Evolutionary conservation across 2,329 filamentous ascomycete species (phyloP), one percentile per base, ranked within the genome.

Genomic region (Ophiostoma piceae): DNA sequence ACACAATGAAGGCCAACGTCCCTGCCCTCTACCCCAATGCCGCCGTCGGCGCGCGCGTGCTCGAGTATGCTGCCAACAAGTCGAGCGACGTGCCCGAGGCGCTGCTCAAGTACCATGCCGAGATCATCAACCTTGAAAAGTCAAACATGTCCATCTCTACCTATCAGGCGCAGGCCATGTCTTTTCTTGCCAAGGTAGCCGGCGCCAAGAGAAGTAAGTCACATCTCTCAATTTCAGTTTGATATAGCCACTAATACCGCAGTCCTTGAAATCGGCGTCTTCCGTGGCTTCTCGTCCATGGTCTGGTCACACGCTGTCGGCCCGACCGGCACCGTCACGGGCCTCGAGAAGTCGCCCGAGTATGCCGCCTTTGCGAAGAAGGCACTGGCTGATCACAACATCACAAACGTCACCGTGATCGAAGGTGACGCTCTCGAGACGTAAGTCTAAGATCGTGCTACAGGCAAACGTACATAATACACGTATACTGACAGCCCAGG

Each of bases 191-290:
- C 12, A 77, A 78, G 67, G 73, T 78, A 2, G 75, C 80, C 37
- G 80, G 80, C 0, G 80, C 81, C 47, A 82, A 80, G 68, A 71
- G 74, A 54, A 72, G 75, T 75, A 41, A 82, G 82, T 54, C 80
- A 83, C 39, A 14, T 41, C 1, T 14, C 84, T 81, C 29, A 82
- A 82, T 43, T 84, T 82, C 75, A 83, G 81, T 26, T 77, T 78
- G 22, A n/a, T n/a, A 26, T 29, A 16, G 41, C 35, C 4, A 9
- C 51, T 43, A 22, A 65, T 7, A 29, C 41, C n/a, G 9, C 22
- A 83, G 82, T 84, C 19, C 79, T 84, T 67, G 83, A 84, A 71
- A 78, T 84, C 47, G 83, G 83, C 57, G 81, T 84, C 69, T 84
- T 81, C 71, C 77, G 82, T 29, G 82, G 83, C 57, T 84, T 82